Evolutionary conservation across 176 grass and related monocot genomes (phyloP).

Genomic region (Hsuehochloa calcarea): DNA sequence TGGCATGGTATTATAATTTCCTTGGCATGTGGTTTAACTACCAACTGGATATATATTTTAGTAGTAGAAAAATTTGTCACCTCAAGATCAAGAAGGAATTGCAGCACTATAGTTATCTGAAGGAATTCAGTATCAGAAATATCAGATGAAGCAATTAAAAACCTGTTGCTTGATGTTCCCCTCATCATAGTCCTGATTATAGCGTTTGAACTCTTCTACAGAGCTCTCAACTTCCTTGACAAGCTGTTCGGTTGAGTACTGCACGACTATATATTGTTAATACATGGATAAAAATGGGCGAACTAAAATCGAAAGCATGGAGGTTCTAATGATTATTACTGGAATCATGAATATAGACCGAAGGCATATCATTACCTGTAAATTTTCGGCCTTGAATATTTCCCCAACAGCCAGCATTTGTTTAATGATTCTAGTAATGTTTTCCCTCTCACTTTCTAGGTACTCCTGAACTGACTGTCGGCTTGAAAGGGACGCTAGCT

Average conservation of each 20-base stretch:
- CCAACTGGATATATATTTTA: background rate
- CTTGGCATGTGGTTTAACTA: background rate
- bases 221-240: slow-evolving; percentile 88
- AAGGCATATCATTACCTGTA: slow-evolving; percentile 57
- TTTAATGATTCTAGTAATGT: slow-evolving; percentile 79
- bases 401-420: slow-evolving; percentile 93
- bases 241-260: slow-evolving; percentile 85
- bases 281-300: slow-evolving; percentile 15
- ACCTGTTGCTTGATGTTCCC: slow-evolving; percentile 84
- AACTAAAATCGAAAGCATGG: background rate
- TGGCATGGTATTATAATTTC: background rate
- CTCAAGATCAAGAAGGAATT: background rate
- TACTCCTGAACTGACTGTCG: slow-evolving; percentile 68
- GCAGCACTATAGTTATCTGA: background rate
- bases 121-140: slow-evolving; percentile 21
- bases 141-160: background rate
- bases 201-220: slow-evolving; percentile 71
- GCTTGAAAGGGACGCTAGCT: slow-evolving; percentile 70
- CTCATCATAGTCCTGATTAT: slow-evolving; percentile 92
- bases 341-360: background rate
- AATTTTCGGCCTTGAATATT: slow-evolving; percentile 91
- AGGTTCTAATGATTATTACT: slow-evolving; percentile 16
- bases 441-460: slow-evolving; percentile 74
- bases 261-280: slow-evolving; percentile 39
- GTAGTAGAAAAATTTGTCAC: background rate